phyloP scores from a whole-genome alignment of 805 yeast genomes.

The Metschnikowia kofuensis region DNA sequence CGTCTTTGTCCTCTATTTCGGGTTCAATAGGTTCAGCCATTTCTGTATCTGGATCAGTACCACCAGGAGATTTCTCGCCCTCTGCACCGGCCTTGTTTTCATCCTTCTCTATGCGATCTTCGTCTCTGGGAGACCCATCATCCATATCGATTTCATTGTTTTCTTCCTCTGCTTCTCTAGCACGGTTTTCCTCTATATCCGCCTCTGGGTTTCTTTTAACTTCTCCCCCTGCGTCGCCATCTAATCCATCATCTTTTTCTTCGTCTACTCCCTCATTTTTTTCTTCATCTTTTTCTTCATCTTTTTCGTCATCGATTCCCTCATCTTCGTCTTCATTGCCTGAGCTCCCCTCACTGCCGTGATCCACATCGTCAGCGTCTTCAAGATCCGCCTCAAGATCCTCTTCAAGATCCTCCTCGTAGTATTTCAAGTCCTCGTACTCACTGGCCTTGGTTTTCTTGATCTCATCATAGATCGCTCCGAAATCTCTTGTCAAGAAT shows the following conservation, averaged over 20 bases:
- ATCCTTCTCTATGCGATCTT: not conserved
- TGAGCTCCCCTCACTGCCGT: not conserved
- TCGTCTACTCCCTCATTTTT: not conserved
- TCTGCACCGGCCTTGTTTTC: not conserved
- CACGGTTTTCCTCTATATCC: too few species aligned
- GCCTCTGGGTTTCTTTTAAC: too few species aligned
- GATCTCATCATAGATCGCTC: constrained; percentile 26
- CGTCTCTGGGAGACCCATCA: constrained; percentile 10
- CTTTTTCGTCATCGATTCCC: constrained; percentile 16
- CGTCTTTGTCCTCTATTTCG: not conserved
- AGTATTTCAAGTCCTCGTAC: constrained; percentile 24
- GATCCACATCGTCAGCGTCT: constrained; percentile 17
- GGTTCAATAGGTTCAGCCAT: not conserved
- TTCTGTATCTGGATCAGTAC: not conserved
- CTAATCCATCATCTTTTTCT: too few species aligned
- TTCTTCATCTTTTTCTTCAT: constrained; percentile 1
- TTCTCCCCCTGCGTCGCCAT: too few species aligned
- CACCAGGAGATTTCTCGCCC: not conserved
- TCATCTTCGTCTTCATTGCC: constrained; percentile 9
- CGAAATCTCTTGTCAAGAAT: constrained; percentile 28
- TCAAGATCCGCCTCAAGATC: constrained; percentile 4
- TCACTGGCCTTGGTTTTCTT: constrained; percentile 28
- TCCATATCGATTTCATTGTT: constrained; percentile 18
- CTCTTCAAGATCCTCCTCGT: constrained; percentile 20
- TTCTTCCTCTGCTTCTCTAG: constrained; percentile 10